Percentiles rank a stretch among this genome's conserved stretches.
Conservation (phyloP, 495 filamentous ascomycete genomes). For the Aspergillus cristatus region DNA sequence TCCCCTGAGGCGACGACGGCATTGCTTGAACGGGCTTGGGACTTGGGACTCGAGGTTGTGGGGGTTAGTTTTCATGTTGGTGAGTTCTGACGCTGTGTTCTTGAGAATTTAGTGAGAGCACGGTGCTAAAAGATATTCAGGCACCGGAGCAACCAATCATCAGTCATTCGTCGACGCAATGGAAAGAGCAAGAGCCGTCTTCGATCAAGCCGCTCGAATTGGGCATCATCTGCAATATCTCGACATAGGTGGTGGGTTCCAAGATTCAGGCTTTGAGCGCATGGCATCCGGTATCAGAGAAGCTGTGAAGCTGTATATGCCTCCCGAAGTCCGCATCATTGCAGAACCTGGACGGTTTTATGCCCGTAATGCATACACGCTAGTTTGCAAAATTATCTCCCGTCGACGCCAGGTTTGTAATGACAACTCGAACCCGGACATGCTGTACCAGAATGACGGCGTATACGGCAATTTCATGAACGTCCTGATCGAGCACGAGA, state of each 20-base stretch:
- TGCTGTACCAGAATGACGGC: slow-evolving; percentile 30
- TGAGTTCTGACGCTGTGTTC: slow-evolving; percentile 3
- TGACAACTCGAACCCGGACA: slow-evolving; percentile 10
- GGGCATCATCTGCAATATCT: slow-evolving; percentile 13
- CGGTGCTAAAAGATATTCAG: slow-evolving; percentile 1
- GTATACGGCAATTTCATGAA: slow-evolving; percentile 27
- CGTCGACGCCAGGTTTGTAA: slow-evolving; percentile 14
- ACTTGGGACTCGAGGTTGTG: slow-evolving; percentile 18
- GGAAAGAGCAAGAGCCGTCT: slow-evolving; percentile 14
- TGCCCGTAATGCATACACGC: slow-evolving; percentile 17
- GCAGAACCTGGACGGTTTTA: slow-evolving; percentile 27
- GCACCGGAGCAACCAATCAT: slow-evolving; percentile 16
- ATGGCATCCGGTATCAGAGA: slow-evolving; percentile 10
- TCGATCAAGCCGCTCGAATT: slow-evolving; percentile 8
- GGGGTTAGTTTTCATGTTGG: slow-evolving; percentile 32
- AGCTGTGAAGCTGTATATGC: slow-evolving; percentile 8
- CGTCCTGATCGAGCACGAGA: slow-evolving; percentile 16
- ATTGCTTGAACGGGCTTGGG: slow-evolving; percentile 14
- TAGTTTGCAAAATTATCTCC: slow-evolving; percentile 21
- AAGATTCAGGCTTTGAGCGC: slow-evolving; percentile 13
- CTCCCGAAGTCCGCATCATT: slow-evolving; percentile 10
- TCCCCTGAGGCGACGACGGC: slow-evolving; percentile 8
- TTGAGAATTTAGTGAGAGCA: not conserved
- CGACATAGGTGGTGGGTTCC: slow-evolving; percentile 27
- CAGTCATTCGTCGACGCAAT: slow-evolving; percentile 17